Evolutionary conservation across 306 rosid genomes (phyloP).

Genomic region (Citrullus mucosospermus): DNA sequence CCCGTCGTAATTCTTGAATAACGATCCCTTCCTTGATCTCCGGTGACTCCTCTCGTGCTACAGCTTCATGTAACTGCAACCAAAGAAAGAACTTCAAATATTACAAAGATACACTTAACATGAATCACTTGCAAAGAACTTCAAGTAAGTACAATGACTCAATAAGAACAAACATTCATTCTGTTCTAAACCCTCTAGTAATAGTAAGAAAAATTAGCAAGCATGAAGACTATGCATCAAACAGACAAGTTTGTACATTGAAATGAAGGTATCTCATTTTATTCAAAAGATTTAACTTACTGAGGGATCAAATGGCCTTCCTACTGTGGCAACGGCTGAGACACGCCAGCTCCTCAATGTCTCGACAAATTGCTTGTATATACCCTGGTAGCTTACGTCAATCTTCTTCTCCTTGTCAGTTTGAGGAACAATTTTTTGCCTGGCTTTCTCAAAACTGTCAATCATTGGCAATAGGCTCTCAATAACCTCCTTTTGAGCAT

Average conservation of each 20-base stretch:
- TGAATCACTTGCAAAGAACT: neutral
- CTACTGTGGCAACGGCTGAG: slow-evolving; percentile 57
- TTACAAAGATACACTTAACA: neutral
- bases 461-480: slow-evolving; percentile 72
- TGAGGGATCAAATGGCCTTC: slow-evolving; percentile 79
- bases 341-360: slow-evolving; percentile 57
- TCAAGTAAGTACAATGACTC: neutral
- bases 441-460: slow-evolving; percentile 76
- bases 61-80: slow-evolving; percentile 65
- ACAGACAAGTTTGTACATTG: neutral
- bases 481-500: slow-evolving; percentile 56
- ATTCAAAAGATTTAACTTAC: slow-evolving; percentile 30
- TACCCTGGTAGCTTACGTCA: slow-evolving; percentile 78
- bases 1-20: slow-evolving; percentile 60
- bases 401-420: slow-evolving; percentile 76
- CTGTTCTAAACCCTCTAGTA: neutral
- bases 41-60: slow-evolving; percentile 69
- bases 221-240: neutral
- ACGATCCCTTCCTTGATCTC: slow-evolving; percentile 71
- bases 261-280: neutral
- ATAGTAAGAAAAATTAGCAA: neutral
- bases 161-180: neutral
- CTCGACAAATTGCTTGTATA: slow-evolving; percentile 92
- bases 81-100: neutral
- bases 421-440: slow-evolving; percentile 45